Evolutionary conservation across 371 early-diverging fungal genomes (phyloP).

Genomic region (Apophysomyces trapeziformis): DNA sequence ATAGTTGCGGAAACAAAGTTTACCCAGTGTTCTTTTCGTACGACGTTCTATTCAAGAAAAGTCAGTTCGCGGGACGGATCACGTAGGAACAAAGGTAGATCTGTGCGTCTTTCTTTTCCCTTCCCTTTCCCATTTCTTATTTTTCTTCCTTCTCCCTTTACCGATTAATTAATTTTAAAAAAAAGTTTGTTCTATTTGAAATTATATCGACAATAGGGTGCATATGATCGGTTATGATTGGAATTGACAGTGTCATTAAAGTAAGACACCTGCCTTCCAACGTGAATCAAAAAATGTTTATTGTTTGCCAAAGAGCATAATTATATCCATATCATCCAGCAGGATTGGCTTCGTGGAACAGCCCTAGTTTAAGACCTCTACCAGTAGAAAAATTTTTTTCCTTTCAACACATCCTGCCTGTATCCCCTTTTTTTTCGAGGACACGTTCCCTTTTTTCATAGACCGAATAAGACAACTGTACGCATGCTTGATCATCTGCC

Average conservation of each 20-base stretch:
- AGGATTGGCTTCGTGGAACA: too few species aligned
- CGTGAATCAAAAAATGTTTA: not conserved
- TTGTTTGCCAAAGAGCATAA: too few species aligned
- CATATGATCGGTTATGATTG: not conserved
- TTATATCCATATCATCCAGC: too few species aligned
- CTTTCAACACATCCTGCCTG: too few species aligned
- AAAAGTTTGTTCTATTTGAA: not conserved
- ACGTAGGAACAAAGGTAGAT: constrained; percentile 1
- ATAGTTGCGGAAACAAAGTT: not conserved
- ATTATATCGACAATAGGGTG: not conserved
- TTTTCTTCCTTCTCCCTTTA: not conserved
- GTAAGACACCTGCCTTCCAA: not conserved
- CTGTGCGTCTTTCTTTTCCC: not conserved
- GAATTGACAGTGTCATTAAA: not conserved
- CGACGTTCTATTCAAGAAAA: not conserved
- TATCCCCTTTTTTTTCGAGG: too few species aligned
- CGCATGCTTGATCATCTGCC: too few species aligned
- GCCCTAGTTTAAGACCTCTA: too few species aligned
- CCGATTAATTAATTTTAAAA: not conserved
- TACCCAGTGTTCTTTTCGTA: not conserved
- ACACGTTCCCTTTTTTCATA: too few species aligned
- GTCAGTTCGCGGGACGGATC: not conserved
- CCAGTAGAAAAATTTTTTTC: too few species aligned
- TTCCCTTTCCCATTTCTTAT: not conserved
- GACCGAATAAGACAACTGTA: too few species aligned